A percentile compares a stretch with the other conserved stretches of the same genome.
These are phyloP conservation scores for Backusella australiensis DNA, from an alignment of 192 early-diverging fungal species.

Conservation along the genomic window DNA sequence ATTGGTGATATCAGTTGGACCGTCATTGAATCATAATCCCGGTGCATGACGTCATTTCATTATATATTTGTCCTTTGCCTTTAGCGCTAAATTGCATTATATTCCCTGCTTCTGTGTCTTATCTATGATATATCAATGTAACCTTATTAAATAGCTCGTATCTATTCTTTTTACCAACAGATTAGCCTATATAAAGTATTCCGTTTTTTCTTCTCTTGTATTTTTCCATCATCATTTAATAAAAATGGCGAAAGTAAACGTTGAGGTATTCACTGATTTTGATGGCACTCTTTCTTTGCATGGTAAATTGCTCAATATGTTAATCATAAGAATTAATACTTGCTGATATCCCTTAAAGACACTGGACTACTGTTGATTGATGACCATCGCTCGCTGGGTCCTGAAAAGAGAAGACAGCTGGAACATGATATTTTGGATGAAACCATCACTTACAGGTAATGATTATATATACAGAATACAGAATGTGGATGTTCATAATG, in stretches of 20 bases:
- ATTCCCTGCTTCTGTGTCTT: background rate
- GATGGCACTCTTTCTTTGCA: conserved; percentile 51
- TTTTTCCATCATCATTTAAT: background rate
- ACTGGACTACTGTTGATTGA: conserved; percentile 52
- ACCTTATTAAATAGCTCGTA: background rate
- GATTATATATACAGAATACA: background rate
- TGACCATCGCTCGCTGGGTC: conserved; percentile 39
- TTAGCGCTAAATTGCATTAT: no score
- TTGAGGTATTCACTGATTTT: conserved; percentile 56
- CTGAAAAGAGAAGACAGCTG: conserved; percentile 35
- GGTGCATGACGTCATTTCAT: background rate
- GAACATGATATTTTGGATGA: conserved; percentile 42
- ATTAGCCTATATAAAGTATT: background rate
- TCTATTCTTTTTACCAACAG: background rate
- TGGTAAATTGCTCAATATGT: conserved; percentile 12
- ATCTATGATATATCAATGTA: background rate
- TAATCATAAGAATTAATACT: background rate
- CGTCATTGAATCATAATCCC: background rate
- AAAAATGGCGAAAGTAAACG: conserved; percentile 19
- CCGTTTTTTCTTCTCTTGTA: conserved; percentile 1
- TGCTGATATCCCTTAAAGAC: conserved; percentile 21
- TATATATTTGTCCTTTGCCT: background rate
- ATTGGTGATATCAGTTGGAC: background rate
- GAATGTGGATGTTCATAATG: background rate
- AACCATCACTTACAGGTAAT: conserved; percentile 44